phyloP scores from a whole-genome alignment of 1,284 basidiomycete species.

The Ceratobasidium sp. region DNA sequence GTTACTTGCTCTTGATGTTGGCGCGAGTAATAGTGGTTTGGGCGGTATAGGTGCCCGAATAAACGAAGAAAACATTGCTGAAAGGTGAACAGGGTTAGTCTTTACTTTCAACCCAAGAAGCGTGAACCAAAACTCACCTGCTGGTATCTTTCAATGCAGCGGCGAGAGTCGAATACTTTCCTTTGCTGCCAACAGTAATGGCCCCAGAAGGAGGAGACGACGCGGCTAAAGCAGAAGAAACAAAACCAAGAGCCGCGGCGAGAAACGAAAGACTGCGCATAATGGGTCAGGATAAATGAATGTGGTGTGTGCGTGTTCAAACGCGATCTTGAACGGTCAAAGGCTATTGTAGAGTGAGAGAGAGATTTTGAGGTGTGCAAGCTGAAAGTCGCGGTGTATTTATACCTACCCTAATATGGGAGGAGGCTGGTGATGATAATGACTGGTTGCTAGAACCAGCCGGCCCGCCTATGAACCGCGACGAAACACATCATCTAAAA shows the following conservation, averaged over 20 bases:
- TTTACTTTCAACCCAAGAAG: no score
- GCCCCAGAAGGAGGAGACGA: slow-evolving; percentile 8
- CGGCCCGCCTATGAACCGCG: no score
- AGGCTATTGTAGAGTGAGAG: no score
- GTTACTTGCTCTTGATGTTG: slow-evolving; percentile 18
- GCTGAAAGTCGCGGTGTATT: no score
- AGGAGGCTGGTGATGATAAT: no score
- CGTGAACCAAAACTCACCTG: slow-evolving; percentile 17
- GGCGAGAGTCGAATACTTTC: slow-evolving; percentile 48
- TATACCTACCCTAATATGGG: no score
- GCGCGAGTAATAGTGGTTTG: slow-evolving; percentile 21
- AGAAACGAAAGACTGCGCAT: slow-evolving; percentile 8
- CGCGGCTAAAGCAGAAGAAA: background rate
- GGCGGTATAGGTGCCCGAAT: slow-evolving; percentile 32
- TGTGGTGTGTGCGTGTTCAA: background rate
- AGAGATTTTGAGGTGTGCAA: background rate
- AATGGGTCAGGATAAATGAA: background rate
- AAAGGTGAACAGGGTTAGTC: no score
- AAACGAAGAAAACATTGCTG: background rate
- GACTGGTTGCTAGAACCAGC: no score
- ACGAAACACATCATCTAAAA: background rate
- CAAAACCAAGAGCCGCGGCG: slow-evolving; percentile 4
- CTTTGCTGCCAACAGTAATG: slow-evolving; percentile 25
- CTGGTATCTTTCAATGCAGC: slow-evolving; percentile 49
- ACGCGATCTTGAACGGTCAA: no score